Percentiles rank a stretch among this genome's conserved stretches.
These are phyloP conservation scores for Xylaria polymorpha DNA, from an alignment of 2,329 filamentous ascomycete genomes.

Conservation along the genomic window DNA sequence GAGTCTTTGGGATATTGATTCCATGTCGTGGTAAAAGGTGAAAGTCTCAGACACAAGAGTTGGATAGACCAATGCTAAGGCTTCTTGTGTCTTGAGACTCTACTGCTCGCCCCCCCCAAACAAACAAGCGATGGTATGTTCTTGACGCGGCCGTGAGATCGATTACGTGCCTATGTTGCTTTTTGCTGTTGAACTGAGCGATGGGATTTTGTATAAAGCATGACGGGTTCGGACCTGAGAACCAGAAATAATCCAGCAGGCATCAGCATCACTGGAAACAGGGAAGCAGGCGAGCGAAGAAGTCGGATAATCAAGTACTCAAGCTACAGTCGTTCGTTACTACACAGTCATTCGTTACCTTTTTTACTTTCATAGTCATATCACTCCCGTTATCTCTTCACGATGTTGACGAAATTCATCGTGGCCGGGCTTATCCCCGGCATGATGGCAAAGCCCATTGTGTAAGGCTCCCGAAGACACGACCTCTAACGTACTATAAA, in stretches of 20 bases:
- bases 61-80: constrained; percentile 19
- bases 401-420: constrained; percentile 47
- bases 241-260: constrained; percentile 4
- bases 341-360: constrained; percentile 1
- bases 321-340: constrained; percentile 12
- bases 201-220: constrained; percentile 29
- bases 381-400: constrained; percentile 29
- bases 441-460: constrained; percentile 47
- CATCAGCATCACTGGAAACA: constrained; percentile 30
- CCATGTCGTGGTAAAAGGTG: constrained; percentile 17
- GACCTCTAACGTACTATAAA: background rate
- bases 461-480: constrained; percentile 37
- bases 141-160: constrained; percentile 17
- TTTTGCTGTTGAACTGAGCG: background rate
- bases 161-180: constrained; percentile 14
- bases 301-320: constrained; percentile 11
- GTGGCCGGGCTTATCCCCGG: constrained; percentile 46
- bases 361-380: background rate
- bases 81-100: constrained; percentile 17
- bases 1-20: constrained; percentile 21
- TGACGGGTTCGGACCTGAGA: constrained; percentile 12
- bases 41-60: constrained; percentile 29
- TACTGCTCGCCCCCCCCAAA: constrained; percentile 27
- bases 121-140: constrained; percentile 30
- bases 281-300: constrained; percentile 14